Conservation (phyloP, 768 basidiomycete genomes). For the Tubosaeta brunneosetosa region DNA sequence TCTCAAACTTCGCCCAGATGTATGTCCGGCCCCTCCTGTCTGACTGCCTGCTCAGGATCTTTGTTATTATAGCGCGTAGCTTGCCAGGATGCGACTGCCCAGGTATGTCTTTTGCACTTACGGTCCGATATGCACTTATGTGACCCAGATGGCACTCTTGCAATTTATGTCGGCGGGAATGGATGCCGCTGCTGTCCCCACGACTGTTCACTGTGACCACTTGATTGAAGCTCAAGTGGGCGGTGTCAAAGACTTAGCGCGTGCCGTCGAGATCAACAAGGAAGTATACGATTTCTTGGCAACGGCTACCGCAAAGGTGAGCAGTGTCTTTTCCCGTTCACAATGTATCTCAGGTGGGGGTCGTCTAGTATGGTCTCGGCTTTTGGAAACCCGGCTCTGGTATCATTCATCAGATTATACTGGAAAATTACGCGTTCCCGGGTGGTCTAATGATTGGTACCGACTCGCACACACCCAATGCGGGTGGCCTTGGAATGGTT, state of each 20-base stretch:
- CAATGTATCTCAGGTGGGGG: not conserved
- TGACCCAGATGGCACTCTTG: conserved; percentile 88
- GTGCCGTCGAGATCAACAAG: conserved; percentile 91
- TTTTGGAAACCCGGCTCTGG: conserved; percentile 99
- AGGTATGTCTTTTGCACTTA: conserved; percentile 43
- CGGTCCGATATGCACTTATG: conserved; percentile 20
- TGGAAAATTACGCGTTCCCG: conserved; percentile 99
- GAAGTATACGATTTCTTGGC: conserved; percentile 99
- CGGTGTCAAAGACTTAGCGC: conserved; percentile 88
- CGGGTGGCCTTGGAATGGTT: conserved; percentile 98
- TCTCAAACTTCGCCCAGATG: conserved; percentile 96
- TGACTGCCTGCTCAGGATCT: not conserved
- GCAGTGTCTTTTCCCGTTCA: conserved; percentile 4
- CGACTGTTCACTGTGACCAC: conserved; percentile 99
- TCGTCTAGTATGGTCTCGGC: conserved; percentile 84
- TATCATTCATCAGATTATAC: conserved; percentile 98
- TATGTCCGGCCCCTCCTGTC: conserved; percentile 38
- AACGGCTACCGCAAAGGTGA: conserved; percentile 87
- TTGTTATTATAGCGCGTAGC: conserved; percentile 61
- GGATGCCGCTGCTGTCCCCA: conserved; percentile 95
- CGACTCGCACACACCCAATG: conserved; percentile 98
- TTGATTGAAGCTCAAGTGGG: conserved; percentile 96
- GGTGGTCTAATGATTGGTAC: conserved; percentile 99
- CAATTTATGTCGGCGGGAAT: conserved; percentile 99
- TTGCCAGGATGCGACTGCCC: conserved; percentile 88